Base-by-base conservation (phyloP, 2,329 filamentous ascomycete species). In the Clonostachys solani region DNA sequence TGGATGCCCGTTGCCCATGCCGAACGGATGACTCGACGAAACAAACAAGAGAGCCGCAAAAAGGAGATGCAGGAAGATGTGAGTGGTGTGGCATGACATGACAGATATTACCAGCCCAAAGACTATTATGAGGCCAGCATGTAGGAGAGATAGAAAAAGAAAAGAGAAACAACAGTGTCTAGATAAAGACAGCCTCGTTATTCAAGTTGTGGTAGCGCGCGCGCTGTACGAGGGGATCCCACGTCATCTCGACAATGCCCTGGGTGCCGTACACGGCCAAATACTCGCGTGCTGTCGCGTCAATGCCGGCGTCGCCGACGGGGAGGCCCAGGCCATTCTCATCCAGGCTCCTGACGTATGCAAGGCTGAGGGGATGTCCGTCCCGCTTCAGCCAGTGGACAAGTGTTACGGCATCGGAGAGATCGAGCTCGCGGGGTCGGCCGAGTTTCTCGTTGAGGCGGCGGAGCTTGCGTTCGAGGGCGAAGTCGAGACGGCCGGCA, bases 381-480 rank as follows among this genome's bases (percentile, higher is more conserved):
- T 40, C 16, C 8, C 33, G 13, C 40, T 36, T 43, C 8, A 51
- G 41, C 33, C 23, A 47, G 40, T 49, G 46, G 5, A 50, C 40
- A 4, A 52, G 44, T 9, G 50, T 45, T 33, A 50, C 44, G 5
- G 50, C 50, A 36, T 52, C 50, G 8, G 45, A 45, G 10, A 47
- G 35, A 33, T 52, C 50, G 6, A 40, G 34, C 15, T 29, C 18
- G 16, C 44, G 44, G 33, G 34, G n/a, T 29, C 46, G 18, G 3
- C 23, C 42, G 12, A 16, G 18, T 3, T 10, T 35, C 17, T 47
- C 46, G 17, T 19, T 46, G 18, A 60, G 46, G 10, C 56, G 49
- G 18, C 56, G 47, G 18, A 58, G 40, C 40, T 57, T 58, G 9
- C 51, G 45, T 47, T 58, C 56, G 5, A 58, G 51, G 9, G 49